phyloP scores from a whole-genome alignment of 148 eudicot species.

The Vaccinium myrtillus region DNA sequence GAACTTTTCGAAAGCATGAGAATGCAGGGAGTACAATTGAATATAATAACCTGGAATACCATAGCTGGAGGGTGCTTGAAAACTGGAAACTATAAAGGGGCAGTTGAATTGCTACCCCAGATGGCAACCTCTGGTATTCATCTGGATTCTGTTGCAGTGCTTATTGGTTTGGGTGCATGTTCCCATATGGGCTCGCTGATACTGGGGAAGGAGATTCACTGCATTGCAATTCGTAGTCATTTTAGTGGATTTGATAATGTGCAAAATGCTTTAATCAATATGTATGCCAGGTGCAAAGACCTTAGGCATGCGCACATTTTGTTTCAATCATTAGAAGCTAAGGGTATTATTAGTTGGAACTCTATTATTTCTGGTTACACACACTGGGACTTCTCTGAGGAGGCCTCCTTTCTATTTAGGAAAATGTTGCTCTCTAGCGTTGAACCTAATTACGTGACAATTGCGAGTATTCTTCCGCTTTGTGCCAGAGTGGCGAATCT shows the following conservation, averaged over 20 bases:
- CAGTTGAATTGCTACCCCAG: constrained; percentile 52
- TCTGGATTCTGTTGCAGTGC: constrained; percentile 65
- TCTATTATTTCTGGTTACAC: constrained; percentile 78
- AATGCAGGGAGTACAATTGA: constrained; percentile 37
- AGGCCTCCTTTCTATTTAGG: constrained; percentile 68
- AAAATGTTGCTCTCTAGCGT: constrained; percentile 62
- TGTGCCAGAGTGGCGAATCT: constrained; percentile 73
- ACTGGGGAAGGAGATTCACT: constrained; percentile 72
- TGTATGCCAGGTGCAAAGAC: constrained; percentile 77
- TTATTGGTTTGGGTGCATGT: constrained; percentile 75
- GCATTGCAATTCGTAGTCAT: constrained; percentile 50
- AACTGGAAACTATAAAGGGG: constrained; percentile 50
- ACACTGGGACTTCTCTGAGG: constrained; percentile 53
- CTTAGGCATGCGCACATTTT: constrained; percentile 55
- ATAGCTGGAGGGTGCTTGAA: constrained; percentile 73
- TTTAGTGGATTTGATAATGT: constrained; percentile 49
- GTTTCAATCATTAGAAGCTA: constrained; percentile 49
- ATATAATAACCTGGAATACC: constrained; percentile 71
- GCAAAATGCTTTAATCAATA: constrained; percentile 67
- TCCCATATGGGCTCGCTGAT: constrained; percentile 49
- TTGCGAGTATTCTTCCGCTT: constrained; percentile 68
- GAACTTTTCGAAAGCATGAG: constrained; percentile 55
- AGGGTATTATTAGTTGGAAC: constrained; percentile 70
- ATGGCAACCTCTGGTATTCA: constrained; percentile 39
- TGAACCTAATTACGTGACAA: constrained; percentile 72